Evolutionary conservation across 2,329 filamentous ascomycete genomes (phyloP).

Genomic region (Pseudonectria foliicola): DNA sequence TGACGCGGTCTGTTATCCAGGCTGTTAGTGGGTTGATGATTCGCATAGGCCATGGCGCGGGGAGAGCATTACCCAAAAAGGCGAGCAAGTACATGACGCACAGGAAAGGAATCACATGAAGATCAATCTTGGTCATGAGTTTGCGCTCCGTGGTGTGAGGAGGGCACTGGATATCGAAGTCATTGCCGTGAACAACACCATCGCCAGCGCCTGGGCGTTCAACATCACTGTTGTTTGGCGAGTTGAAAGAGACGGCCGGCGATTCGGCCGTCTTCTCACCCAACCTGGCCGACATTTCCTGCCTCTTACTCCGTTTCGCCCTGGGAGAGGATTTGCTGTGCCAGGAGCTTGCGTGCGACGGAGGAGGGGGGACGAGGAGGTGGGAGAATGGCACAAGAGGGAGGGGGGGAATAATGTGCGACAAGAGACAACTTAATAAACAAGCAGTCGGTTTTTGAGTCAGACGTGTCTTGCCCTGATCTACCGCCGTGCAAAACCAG

Average conservation of each 20-base stretch:
- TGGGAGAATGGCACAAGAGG: no score
- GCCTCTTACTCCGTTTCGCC: no score
- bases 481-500: neutral
- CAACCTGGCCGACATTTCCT: conserved; percentile 6
- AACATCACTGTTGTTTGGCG: conserved; percentile 5
- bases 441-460: no score
- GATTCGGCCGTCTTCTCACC: conserved; percentile 16
- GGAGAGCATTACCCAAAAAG: conserved; percentile 46
- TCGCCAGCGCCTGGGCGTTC: conserved; percentile 10
- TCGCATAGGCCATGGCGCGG: neutral
- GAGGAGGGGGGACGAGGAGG: no score
- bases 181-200: conserved; percentile 8
- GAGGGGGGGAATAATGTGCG: no score
- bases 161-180: conserved; percentile 33
- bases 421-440: no score
- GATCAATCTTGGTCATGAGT: conserved; percentile 64
- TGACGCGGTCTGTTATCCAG: conserved; percentile 50
- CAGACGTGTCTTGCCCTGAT: no score
- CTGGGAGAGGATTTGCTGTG: no score
- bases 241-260: conserved; percentile 11
- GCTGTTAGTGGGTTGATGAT: neutral
- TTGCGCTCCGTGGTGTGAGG: conserved; percentile 54
- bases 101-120: conserved; percentile 64
- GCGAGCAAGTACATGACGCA: conserved; percentile 65
- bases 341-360: no score